Evolutionary conservation across 371 early-diverging fungal genomes (phyloP).

Genomic region (Rhizopus arrhizus): DNA sequence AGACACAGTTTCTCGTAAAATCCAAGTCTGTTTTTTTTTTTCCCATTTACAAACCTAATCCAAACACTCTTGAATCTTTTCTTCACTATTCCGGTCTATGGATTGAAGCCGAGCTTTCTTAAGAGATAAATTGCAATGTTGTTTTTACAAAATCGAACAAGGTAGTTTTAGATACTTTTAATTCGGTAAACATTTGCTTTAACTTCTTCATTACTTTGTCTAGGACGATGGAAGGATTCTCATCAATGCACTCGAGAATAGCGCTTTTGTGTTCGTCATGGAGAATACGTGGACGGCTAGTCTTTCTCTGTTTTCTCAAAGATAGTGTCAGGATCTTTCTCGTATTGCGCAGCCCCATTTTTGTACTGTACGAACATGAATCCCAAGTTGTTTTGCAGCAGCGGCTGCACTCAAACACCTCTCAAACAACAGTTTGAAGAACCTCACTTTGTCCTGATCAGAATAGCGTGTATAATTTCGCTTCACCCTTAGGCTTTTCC

Average conservation of each 20-base stretch:
- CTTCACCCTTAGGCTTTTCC: neutral
- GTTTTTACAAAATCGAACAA: neutral
- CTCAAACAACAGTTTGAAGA: slow-evolving; percentile 17
- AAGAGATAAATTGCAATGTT: slow-evolving; percentile 9
- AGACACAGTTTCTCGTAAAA: neutral
- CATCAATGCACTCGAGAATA: too few relatives aligned
- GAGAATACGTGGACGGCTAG: too few relatives aligned
- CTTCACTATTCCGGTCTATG: slow-evolving; percentile 1
- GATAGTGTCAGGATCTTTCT: too few relatives aligned
- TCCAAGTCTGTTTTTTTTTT: neutral
- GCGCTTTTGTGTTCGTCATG: too few relatives aligned
- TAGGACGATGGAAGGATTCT: too few relatives aligned
- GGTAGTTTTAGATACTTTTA: too few relatives aligned
- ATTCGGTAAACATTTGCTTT: too few relatives aligned
- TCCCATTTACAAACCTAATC: slow-evolving; percentile 2
- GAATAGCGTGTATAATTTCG: slow-evolving; percentile 17
- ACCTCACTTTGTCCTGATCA: slow-evolving; percentile 12
- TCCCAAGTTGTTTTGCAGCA: slow-evolving; percentile 7
- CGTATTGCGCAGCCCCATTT: too few relatives aligned
- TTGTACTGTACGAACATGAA: too few relatives aligned
- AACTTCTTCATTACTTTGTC: too few relatives aligned
- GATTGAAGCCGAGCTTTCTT: slow-evolving; percentile 2
- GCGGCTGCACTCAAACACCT: slow-evolving; percentile 15
- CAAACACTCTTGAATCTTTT: neutral
- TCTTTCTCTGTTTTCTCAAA: too few relatives aligned